These are phyloP conservation scores for Gaeumannomyces sp. DNA, from an alignment of 2,329 filamentous ascomycete species.

Conservation along the genomic window DNA sequence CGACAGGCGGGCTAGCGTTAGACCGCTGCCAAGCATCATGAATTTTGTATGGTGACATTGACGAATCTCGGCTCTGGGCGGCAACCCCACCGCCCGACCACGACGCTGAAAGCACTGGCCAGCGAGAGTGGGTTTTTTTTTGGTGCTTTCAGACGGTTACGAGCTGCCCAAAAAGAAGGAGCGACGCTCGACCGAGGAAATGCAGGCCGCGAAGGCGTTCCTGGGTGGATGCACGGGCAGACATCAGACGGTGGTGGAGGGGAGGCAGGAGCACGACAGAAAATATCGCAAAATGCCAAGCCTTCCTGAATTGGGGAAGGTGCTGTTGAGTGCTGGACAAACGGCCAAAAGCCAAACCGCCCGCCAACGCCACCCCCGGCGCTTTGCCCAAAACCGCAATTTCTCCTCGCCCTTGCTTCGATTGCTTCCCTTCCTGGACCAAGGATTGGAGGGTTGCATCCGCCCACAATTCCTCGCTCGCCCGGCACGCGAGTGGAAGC, in stretches of 20 bases:
- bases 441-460: background rate
- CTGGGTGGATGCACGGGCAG: too few species aligned
- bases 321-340: background rate
- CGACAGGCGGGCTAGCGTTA: background rate
- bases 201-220: too few species aligned
- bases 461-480: background rate
- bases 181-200: background rate
- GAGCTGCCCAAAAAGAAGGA: background rate
- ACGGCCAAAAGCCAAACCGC: background rate
- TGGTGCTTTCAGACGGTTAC: background rate
- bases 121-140: background rate
- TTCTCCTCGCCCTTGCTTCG: background rate
- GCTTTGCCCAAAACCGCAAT: background rate
- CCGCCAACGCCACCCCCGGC: too few species aligned
- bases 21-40: background rate
- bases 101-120: background rate
- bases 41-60: background rate
- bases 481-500: background rate
- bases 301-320: too few species aligned
- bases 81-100: background rate
- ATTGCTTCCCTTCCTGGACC: background rate
- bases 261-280: background rate
- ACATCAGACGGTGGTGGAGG: background rate
- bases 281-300: slow-evolving; percentile 1
- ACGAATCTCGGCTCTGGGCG: background rate